Percentiles rank a stretch among this genome's conserved stretches.
Conservation (phyloP, 441 rosid genomes). For the Erodium trifolium region DNA sequence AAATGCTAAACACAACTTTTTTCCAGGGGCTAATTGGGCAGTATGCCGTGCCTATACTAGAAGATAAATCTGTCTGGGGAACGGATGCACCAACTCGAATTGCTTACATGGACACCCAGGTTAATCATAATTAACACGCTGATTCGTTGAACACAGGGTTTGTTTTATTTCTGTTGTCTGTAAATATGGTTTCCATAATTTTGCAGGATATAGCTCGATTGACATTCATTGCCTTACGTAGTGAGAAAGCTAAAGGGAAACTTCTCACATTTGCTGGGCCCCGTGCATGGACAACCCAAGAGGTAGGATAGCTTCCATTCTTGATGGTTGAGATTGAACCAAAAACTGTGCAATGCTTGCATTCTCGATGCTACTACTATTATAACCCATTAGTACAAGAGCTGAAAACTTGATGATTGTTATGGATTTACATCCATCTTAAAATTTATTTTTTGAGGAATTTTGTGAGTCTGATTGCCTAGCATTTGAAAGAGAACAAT, state of each 20-base stretch:
- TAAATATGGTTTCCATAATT: conserved; percentile 11
- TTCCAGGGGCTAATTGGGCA: conserved; percentile 85
- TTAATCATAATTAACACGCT: conserved; percentile 18
- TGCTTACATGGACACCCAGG: conserved; percentile 98
- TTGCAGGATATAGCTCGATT: conserved; percentile 81
- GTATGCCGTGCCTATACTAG: conserved; percentile 89
- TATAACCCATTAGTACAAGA: no score
- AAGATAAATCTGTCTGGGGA: conserved; percentile 96
- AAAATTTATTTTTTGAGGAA: no score
- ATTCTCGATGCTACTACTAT: not conserved
- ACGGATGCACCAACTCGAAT: conserved; percentile 94
- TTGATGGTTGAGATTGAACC: no score
- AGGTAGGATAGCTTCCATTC: conserved; percentile 35
- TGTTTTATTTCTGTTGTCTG: not conserved
- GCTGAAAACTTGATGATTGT: no score
- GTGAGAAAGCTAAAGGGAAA: conserved; percentile 54
- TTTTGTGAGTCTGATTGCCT: no score
- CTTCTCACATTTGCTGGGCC: conserved; percentile 93
- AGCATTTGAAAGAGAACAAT: no score
- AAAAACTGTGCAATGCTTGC: no score
- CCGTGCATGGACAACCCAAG: conserved; percentile 96
- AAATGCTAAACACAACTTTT: not conserved
- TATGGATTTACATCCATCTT: no score
- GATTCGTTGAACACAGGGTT: not conserved
- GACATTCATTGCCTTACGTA: conserved; percentile 71